Evolutionary conservation across 1,139 yeast species (phyloP).

Genomic region (Pneumocystis canis): DNA sequence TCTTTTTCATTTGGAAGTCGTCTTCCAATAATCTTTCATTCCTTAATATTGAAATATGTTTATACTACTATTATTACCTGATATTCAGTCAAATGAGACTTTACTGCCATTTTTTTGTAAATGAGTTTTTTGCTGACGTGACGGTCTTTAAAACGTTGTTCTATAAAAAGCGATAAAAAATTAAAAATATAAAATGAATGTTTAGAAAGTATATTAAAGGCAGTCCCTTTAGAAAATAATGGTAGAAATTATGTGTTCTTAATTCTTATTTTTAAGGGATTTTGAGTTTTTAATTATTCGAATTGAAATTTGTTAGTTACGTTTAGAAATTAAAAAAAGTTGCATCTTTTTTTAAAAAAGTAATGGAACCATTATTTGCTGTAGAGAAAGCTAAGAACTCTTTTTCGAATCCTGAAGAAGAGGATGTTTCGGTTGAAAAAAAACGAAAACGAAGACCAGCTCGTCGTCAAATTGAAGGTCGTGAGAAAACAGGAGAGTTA

Average conservation of each 20-base stretch:
- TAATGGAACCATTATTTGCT: neutral
- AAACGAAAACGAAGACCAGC: slow-evolving; percentile 32
- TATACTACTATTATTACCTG: neutral
- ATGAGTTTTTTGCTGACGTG: neutral
- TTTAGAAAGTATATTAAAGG: neutral
- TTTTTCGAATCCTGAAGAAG: neutral
- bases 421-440: neutral
- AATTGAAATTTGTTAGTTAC: neutral
- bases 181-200: neutral
- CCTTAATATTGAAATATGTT: neutral
- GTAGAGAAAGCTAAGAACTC: neutral
- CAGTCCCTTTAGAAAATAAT: too few species aligned
- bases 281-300: too few species aligned
- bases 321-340: neutral
- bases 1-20: slow-evolving; percentile 98
- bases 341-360: neutral
- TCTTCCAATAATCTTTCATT: slow-evolving; percentile 98
- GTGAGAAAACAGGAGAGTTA: slow-evolving; percentile 28
- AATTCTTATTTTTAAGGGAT: neutral
- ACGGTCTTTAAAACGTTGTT: neutral
- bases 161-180: neutral
- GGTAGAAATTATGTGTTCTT: neutral
- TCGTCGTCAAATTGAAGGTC: slow-evolving; percentile 58
- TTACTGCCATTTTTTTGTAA: neutral
- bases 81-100: neutral